These are phyloP conservation scores for Mortierella sp. DNA, from an alignment of 371 early-diverging fungal species.

Conservation along the genomic window DNA sequence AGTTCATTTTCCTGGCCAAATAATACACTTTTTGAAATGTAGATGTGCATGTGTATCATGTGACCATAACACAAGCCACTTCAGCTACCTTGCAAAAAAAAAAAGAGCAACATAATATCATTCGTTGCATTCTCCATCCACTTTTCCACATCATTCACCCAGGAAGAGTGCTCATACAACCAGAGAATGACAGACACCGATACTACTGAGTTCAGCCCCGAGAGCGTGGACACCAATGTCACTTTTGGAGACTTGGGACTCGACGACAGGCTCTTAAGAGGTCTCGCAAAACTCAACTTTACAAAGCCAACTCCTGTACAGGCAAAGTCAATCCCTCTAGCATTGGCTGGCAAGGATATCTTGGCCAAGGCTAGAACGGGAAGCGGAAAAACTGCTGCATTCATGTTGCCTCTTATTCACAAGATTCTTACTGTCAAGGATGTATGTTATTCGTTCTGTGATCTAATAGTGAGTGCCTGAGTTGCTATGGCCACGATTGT, in stretches of 20 bases:
- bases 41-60: not conserved
- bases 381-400: slow-evolving; percentile 99
- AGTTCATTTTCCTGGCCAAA: not conserved
- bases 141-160: not conserved
- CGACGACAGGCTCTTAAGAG: slow-evolving; percentile 89
- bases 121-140: slow-evolving; percentile 1
- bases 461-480: not conserved
- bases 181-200: slow-evolving; percentile 41
- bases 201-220: slow-evolving; percentile 48
- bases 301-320: slow-evolving; percentile 95
- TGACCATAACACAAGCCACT: slow-evolving; percentile 26
- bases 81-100: not conserved
- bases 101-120: not conserved
- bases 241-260: slow-evolving; percentile 68
- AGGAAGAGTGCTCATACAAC: not conserved
- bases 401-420: slow-evolving; percentile 94
- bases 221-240: slow-evolving; percentile 51
- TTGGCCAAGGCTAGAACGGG: slow-evolving; percentile 99
- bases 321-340: slow-evolving; percentile 93
- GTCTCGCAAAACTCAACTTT: slow-evolving; percentile 84
- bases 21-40: not conserved
- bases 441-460: slow-evolving; percentile 48
- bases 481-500: not conserved
- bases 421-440: slow-evolving; percentile 83
- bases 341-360: slow-evolving; percentile 95